These are phyloP conservation scores for Staphylotrichum tortipilum DNA, from an alignment of 495 filamentous ascomycete species.

Conservation along the genomic window DNA sequence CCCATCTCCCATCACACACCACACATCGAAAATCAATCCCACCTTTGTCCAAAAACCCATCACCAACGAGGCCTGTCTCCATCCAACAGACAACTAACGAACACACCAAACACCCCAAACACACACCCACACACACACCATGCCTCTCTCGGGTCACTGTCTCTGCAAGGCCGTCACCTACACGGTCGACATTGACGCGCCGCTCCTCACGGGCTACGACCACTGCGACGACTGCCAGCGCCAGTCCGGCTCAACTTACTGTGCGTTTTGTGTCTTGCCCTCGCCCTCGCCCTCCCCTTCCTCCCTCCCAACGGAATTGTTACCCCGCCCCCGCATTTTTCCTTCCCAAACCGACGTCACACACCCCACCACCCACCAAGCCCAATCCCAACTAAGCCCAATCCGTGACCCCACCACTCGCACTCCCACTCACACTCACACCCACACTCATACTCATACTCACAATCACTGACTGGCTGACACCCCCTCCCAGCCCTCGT, in stretches of 20 bases:
- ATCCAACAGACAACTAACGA: not conserved
- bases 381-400: not conserved
- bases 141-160: slow-evolving; percentile 61
- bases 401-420: not conserved
- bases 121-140: slow-evolving; percentile 36
- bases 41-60: too few species aligned
- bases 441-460: not conserved
- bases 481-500: slow-evolving; percentile 53
- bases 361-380: not conserved
- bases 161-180: slow-evolving; percentile 63
- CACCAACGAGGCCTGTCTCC: too few species aligned
- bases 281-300: not conserved
- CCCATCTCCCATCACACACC: not conserved
- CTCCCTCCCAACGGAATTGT: not conserved
- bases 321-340: too few species aligned
- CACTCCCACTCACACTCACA: not conserved
- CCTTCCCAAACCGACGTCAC: not conserved
- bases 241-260: slow-evolving; percentile 60
- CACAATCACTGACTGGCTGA: not conserved
- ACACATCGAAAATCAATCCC: too few species aligned
- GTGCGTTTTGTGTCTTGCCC: slow-evolving; percentile 28
- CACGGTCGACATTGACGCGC: slow-evolving; percentile 46
- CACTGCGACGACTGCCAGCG: slow-evolving; percentile 69
- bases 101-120: not conserved
- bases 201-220: slow-evolving; percentile 53